Evolutionary conservation across 495 filamentous ascomycete genomes (phyloP).

Genomic region (Penicillium turbatum): DNA sequence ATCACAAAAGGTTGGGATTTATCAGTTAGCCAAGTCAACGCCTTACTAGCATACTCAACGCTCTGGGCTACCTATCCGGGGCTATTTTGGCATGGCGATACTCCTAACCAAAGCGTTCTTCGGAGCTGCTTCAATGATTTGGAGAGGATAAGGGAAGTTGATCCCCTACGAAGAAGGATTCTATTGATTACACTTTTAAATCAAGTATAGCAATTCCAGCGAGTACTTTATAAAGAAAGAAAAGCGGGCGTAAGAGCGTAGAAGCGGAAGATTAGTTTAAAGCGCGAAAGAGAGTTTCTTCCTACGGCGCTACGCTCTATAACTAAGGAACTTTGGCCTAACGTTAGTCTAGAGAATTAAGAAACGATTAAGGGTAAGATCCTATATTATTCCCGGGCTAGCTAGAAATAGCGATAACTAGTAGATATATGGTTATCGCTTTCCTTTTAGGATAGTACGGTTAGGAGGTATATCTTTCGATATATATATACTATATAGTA

Average conservation of each 20-base stretch:
- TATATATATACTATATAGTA: background rate
- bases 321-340: background rate
- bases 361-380: background rate
- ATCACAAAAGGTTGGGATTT: slow-evolving; percentile 1
- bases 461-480: background rate
- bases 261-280: background rate
- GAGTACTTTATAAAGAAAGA: background rate
- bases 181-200: background rate
- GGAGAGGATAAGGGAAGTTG: background rate
- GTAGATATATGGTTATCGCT: background rate
- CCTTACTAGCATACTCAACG: slow-evolving; percentile 2
- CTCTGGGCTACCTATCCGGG: background rate
- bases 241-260: background rate
- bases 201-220: background rate
- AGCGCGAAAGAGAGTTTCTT: slow-evolving; percentile 1
- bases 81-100: background rate
- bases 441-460: background rate
- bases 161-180: slow-evolving; percentile 1
- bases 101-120: background rate
- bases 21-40: background rate
- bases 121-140: slow-evolving; percentile 1
- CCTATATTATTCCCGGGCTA: background rate
- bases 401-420: slow-evolving; percentile 3
- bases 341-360: background rate
- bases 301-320: background rate